Conservation (phyloP, 345 rosid species). For the Sisymbrium altissimum region DNA sequence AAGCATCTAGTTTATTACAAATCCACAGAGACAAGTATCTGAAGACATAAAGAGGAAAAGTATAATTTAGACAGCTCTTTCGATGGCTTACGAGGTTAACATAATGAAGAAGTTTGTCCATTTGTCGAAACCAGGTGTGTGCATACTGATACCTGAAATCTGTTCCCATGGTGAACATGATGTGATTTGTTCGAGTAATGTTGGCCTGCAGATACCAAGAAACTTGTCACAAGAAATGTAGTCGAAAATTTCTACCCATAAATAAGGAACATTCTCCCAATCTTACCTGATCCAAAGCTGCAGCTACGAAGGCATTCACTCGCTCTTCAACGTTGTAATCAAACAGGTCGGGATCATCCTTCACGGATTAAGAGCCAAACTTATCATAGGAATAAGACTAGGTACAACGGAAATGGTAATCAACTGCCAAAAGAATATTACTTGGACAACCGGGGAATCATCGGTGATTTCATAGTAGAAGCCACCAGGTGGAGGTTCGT, state of each 20-base stretch:
- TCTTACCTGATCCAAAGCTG: constrained; percentile 88
- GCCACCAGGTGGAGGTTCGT: constrained; percentile 94
- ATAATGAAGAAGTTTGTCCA: constrained; percentile 97
- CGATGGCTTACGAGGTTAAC: constrained; percentile 70
- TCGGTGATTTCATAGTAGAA: constrained; percentile 92
- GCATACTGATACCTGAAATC: constrained; percentile 98
- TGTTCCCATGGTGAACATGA: constrained; percentile 99
- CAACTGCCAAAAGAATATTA: constrained; percentile 31
- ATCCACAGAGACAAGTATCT: not conserved
- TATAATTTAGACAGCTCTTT: not conserved
- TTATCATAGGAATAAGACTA: constrained; percentile 10
- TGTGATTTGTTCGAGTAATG: constrained; percentile 79
- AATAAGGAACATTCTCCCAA: not conserved
- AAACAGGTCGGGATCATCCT: constrained; percentile 76
- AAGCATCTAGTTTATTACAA: not conserved
- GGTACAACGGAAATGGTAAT: not conserved
- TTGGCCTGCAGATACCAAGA: constrained; percentile 61
- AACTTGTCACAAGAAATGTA: constrained; percentile 4
- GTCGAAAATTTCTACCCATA: not conserved
- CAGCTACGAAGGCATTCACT: constrained; percentile 88
- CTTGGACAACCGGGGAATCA: constrained; percentile 77
- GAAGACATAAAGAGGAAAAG: not conserved
- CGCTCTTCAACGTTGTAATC: constrained; percentile 97
- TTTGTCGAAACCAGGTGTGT: constrained; percentile 79
- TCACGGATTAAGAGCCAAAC: constrained; percentile 31